Evolutionary conservation across 1,284 basidiomycete species (phyloP).

Genomic region (Cryptococcus sp.): DNA sequence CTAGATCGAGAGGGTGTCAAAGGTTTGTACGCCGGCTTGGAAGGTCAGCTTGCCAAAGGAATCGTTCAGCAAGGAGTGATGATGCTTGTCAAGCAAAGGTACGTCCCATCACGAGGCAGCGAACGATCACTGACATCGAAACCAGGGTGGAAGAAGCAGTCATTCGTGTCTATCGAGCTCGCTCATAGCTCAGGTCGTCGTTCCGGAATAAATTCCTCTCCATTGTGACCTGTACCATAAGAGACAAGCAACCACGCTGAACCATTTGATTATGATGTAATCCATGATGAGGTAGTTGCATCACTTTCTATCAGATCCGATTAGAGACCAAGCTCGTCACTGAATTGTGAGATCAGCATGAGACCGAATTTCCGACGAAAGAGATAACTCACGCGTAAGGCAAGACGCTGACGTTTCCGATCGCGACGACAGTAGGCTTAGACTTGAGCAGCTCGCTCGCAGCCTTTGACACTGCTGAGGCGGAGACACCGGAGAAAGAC

Average conservation of each 20-base stretch:
- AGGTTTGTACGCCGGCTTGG: constrained; percentile 78
- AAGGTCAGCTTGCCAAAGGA: constrained; percentile 81
- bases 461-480: constrained; percentile 63
- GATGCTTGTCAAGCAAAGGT: constrained; percentile 53
- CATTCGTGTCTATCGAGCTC: constrained; percentile 19
- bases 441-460: constrained; percentile 52
- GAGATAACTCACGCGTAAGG: constrained; percentile 65
- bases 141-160: constrained; percentile 34
- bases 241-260: background rate
- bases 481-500: constrained; percentile 47
- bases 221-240: background rate
- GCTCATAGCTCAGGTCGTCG: constrained; percentile 4
- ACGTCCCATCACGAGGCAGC: constrained; percentile 7
- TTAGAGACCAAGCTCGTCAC: constrained; percentile 80
- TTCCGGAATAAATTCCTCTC: background rate
- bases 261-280: constrained; percentile 4
- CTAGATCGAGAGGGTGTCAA: constrained; percentile 70
- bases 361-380: background rate
- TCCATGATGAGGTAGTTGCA: constrained; percentile 11
- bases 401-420: constrained; percentile 73
- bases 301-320: constrained; percentile 16
- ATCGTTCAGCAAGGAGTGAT: constrained; percentile 57
- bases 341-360: constrained; percentile 12
- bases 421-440: constrained; percentile 81
- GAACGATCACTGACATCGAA: background rate